Evolutionary conservation across 345 rosid species (phyloP).

Genomic region (Aurinia saxatilis): DNA sequence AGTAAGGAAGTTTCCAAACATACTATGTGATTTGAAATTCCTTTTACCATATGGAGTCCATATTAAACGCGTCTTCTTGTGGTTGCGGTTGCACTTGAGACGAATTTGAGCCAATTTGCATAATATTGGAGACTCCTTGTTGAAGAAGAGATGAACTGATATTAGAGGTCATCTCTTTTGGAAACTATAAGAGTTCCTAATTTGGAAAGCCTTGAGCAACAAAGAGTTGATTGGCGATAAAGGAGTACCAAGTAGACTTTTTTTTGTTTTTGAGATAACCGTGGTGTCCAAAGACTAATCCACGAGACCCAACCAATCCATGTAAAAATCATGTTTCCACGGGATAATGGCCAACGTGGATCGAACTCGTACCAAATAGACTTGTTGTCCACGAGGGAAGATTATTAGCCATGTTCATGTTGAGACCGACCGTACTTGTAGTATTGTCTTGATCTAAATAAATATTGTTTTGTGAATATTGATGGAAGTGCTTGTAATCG

Average conservation of each 20-base stretch:
- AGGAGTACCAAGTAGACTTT: constrained; percentile 49
- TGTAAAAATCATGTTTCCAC: no score
- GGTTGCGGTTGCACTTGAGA: constrained; percentile 41
- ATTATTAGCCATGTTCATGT: constrained; percentile 35
- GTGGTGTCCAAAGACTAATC: no score
- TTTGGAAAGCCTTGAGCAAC: constrained; percentile 81
- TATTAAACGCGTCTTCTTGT: constrained; percentile 71
- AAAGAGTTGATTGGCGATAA: constrained; percentile 66
- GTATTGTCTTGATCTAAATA: constrained; percentile 11
- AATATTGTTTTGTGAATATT: constrained; percentile 7
- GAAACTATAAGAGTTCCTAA: constrained; percentile 46
- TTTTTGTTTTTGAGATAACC: no score
- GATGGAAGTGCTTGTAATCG: constrained; percentile 27
- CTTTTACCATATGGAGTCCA: constrained; percentile 79
- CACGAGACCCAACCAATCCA: no score
- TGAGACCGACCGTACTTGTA: constrained; percentile 19
- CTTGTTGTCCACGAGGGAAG: constrained; percentile 50
- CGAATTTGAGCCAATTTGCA: constrained; percentile 57
- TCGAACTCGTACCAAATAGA: no score
- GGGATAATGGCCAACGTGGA: no score
- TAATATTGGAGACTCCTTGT: constrained; percentile 33
- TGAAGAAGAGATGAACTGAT: constrained; percentile 36
- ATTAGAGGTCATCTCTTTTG: constrained; percentile 35
- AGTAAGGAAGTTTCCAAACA: neutral
- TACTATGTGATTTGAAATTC: constrained; percentile 6